Base-by-base conservation (phyloP, 257 asterid genomes). In the Nicotiana tabacum region DNA sequence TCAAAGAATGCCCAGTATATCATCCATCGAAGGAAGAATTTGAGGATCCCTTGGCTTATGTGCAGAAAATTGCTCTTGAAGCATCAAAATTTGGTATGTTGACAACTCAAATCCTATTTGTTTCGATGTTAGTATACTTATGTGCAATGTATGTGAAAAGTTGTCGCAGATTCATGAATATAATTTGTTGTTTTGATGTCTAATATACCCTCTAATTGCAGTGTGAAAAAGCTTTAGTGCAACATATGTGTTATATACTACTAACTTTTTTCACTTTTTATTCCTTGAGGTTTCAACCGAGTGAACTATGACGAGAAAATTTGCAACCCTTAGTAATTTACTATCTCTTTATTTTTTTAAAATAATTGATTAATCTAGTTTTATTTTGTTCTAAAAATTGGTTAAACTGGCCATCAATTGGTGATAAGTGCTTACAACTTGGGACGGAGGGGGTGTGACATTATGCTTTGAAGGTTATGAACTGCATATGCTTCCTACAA, bases 41-140 rank as follows among this genome's bases (percentile, higher is more conserved):
- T 74, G 82, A 86, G 21, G 90, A 89, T 68, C 90, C 92, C 9
- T 77, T 86, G 58, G 77, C 37, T 32, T 89, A 72, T 86, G 67
- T 89, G 33, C 85, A 81, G 30, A 89, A 79, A 77, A 86, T 89
- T 27, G 80, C 89, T 57, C 83, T 86, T 2, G 90, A 89, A 82
- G 92, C 90, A 46, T 89, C 92, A 72, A 86, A 84, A 86, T 89
- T 37, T 46, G 92, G 92, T 89, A 88, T 33, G 7, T 16, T 61
- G 37, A 79, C 3, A 35, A 78, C 24, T 0, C 33, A 46, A n/a
- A 78, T 33, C n/a, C 46, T 21, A 13, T 15, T 24, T 51, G 60
- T 27, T 58, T 27, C 9, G 27, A 13, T 74, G 29, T 67, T 67
- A 21, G 43, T 76, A 21, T 72, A 27, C n/a, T 69, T 18, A 18